Percentiles rank a stretch among this genome's conserved stretches.
These are phyloP conservation scores for Yamadazyma atlantica DNA, from an alignment of 1,139 yeast species.

Conservation along the genomic window DNA sequence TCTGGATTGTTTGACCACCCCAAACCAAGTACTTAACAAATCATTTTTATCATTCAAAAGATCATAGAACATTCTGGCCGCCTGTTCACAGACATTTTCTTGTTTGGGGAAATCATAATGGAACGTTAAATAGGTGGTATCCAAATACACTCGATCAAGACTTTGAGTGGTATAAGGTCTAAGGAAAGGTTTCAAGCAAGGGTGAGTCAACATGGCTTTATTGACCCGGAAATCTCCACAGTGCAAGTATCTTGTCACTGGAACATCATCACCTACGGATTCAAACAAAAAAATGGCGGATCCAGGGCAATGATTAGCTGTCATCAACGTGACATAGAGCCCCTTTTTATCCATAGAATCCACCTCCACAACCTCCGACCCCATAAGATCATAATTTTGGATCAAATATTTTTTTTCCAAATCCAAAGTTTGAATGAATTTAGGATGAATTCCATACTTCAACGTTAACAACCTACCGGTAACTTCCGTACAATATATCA, in stretches of 20 bases:
- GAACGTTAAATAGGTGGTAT: slow-evolving; percentile 85
- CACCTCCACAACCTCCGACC: slow-evolving; percentile 15
- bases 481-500: slow-evolving; percentile 68
- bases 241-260: slow-evolving; percentile 52
- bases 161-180: slow-evolving; percentile 7
- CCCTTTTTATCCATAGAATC: slow-evolving; percentile 30
- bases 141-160: slow-evolving; percentile 66
- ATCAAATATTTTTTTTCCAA: slow-evolving; percentile 39
- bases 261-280: slow-evolving; percentile 32
- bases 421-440: slow-evolving; percentile 49
- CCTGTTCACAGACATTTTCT: slow-evolving; percentile 56
- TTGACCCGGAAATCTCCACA: slow-evolving; percentile 92
- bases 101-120: slow-evolving; percentile 77
- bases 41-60: slow-evolving; percentile 25
- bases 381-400: slow-evolving; percentile 8
- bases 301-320: slow-evolving; percentile 97
- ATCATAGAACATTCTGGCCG: slow-evolving; percentile 54
- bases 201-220: slow-evolving; percentile 38
- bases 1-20: slow-evolving; percentile 36
- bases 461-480: slow-evolving; percentile 59
- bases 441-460: slow-evolving; percentile 55
- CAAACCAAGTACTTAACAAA: slow-evolving; percentile 39
- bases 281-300: slow-evolving; percentile 79
- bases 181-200: slow-evolving; percentile 33
- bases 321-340: slow-evolving; percentile 60